Conservation (phyloP, 306 rosid species). For the Notholithocarpus densiflorus region DNA sequence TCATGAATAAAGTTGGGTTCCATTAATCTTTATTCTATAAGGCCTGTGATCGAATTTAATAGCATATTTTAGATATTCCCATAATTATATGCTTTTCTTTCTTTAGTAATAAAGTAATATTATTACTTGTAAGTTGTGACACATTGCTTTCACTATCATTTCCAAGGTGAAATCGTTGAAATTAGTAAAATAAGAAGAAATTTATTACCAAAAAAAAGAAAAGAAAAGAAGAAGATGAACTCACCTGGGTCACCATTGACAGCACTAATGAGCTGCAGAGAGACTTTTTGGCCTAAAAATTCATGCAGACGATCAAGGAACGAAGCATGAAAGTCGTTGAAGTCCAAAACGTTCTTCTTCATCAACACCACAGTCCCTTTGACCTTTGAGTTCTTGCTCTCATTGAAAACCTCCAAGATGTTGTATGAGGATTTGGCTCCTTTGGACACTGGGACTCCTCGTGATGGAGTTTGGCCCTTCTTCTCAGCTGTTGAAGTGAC, state of each 20-base stretch:
- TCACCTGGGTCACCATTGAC: not conserved
- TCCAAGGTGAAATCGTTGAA: too few relatives aligned
- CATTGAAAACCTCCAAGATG: not conserved
- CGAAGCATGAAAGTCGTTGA: conserved; percentile 25
- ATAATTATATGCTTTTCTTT: too few relatives aligned
- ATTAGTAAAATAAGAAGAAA: not conserved
- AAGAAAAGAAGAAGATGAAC: not conserved
- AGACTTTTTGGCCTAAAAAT: conserved; percentile 20
- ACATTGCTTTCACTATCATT: not conserved
- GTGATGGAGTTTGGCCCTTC: not conserved
- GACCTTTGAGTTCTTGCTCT: not conserved
- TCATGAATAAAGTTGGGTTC: too few relatives aligned
- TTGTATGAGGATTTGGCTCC: not conserved
- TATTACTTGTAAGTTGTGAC: too few relatives aligned
- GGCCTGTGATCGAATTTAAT: too few relatives aligned
- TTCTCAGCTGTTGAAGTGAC: not conserved
- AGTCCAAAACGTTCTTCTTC: conserved; percentile 39
- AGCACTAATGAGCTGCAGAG: conserved; percentile 35
- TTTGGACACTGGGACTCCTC: not conserved
- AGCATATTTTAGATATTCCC: too few relatives aligned
- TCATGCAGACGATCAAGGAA: conserved; percentile 30
- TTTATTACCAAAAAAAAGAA: too few relatives aligned
- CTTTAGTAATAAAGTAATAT: too few relatives aligned
- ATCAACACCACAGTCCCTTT: conserved; percentile 32
- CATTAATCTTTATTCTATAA: too few relatives aligned